A percentile compares a stretch with the other conserved stretches of the same genome.
phyloP scores from a whole-genome alignment of 2,329 filamentous ascomycete genomes.

The Diaporthe aspalathi region DNA sequence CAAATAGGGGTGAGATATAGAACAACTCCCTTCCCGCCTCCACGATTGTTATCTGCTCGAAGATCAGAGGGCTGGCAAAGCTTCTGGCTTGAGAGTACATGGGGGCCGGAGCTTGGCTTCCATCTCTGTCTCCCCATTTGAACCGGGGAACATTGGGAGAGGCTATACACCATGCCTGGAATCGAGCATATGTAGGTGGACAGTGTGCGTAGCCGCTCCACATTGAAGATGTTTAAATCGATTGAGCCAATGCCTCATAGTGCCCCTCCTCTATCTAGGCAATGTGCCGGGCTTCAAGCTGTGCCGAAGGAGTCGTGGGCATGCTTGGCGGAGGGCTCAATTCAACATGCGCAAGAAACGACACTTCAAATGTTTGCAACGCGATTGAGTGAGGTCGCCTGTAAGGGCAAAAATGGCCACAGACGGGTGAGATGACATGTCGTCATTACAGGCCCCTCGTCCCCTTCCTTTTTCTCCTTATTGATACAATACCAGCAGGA shows the following conservation, averaged over 20 bases:
- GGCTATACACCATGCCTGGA: too few relatives aligned
- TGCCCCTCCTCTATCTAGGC: neutral
- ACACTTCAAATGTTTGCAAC: neutral
- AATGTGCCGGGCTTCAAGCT: neutral
- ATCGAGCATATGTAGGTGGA: too few relatives aligned
- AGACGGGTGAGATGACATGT: too few relatives aligned
- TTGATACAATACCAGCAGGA: neutral
- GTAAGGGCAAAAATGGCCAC: neutral
- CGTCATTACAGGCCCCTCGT: neutral
- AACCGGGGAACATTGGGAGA: too few relatives aligned
- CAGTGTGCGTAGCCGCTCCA: too few relatives aligned
- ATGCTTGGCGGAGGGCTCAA: neutral
- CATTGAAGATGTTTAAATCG: neutral
- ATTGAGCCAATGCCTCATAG: neutral
- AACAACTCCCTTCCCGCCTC: too few relatives aligned
- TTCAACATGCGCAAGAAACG: neutral
- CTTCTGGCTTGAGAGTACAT: too few relatives aligned
- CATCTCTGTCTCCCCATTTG: too few relatives aligned
- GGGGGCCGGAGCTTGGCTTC: too few relatives aligned
- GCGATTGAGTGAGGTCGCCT: neutral
- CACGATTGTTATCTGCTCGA: too few relatives aligned
- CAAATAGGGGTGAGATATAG: too few relatives aligned
- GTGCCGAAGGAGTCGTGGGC: neutral
- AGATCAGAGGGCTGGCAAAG: too few relatives aligned
- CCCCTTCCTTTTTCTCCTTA: neutral